Evolutionary conservation across 805 yeast species (phyloP), one percentile per base, ranked within the genome.

Genomic region (Starmerella potacharoeniae): DNA sequence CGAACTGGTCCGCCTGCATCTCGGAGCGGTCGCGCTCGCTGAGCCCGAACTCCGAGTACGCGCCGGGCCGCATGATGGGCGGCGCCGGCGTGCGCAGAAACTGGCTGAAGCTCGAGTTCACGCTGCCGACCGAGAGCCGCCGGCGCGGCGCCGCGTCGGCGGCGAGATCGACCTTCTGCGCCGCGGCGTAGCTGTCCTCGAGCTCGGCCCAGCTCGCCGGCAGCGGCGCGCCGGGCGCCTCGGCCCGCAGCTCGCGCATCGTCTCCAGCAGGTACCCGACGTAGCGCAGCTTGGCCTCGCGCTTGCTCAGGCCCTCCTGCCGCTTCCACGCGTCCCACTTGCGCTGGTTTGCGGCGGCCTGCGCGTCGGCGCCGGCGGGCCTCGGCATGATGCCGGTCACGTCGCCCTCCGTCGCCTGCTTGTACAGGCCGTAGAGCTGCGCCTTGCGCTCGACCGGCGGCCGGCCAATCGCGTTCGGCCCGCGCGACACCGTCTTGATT

Each of bases 321-420:
- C 76, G 67, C 60, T 83, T 80, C 95, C 96, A 87, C 0, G 95
- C 88, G 62, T 84, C 90, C 73, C 89, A 85, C 66, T 87, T 86
- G 61, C 80, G 76, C 64, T 78, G 78, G 9, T 83, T 84, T 4
- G 82, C 82, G 59, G 77, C 83, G 62, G 81, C 86, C 60, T 82
- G 87, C 8, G 78, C 72, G 1, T 77, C 68, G 43, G 66, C 68
- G 5, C 89, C 90, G 1, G 69, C 68, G 0, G 91, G 91, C 48
- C 88, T 71, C 2, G 77, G 76, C 80, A 84, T 77, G 43, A 83
- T 73, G 2, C 83, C 83, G 49, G 76, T 77, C 8, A 85, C 88
- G 66, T 87, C 81, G 7, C 96, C 96, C 68, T 86, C 91, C 0
- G 95, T 87, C 1, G 95, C 90, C 66, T 87, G 96, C 64, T 87